A percentile compares a stretch with the other conserved stretches of the same genome.
Evolutionary conservation across 768 basidiomycete genomes (phyloP).

Genomic region (Gloeophyllum trabeum): DNA sequence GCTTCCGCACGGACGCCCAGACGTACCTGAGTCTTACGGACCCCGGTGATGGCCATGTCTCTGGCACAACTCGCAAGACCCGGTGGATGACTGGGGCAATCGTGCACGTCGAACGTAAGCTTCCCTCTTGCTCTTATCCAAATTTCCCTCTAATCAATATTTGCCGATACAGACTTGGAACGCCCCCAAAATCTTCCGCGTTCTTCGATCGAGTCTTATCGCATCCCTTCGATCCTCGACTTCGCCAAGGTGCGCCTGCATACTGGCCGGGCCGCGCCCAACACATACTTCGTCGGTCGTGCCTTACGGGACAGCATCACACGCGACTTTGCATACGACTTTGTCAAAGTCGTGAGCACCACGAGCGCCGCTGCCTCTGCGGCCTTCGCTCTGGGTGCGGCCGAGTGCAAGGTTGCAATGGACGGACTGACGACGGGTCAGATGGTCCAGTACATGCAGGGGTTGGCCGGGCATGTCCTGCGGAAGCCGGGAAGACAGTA

Average conservation of each 20-base stretch:
- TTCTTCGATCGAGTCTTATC: conserved; percentile 2
- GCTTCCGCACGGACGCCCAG: too few species aligned
- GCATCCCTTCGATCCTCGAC: conserved; percentile 1
- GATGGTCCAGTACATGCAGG: conserved; percentile 3
- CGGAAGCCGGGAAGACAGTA: conserved; percentile 1
- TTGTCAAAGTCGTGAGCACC: neutral
- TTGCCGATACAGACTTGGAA: too few species aligned
- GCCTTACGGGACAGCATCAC: neutral
- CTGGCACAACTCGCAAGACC: too few species aligned
- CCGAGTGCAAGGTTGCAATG: conserved; percentile 3
- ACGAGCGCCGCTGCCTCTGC: neutral
- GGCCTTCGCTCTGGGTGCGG: conserved; percentile 1
- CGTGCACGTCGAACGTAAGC: too few species aligned
- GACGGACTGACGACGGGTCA: conserved; percentile 1
- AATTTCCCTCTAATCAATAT: too few species aligned
- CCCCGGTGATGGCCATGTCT: too few species aligned
- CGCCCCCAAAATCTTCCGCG: too few species aligned
- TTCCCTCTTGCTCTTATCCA: too few species aligned
- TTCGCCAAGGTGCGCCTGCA: conserved; percentile 2
- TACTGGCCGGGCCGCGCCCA: neutral
- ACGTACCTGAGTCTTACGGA: too few species aligned
- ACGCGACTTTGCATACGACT: conserved; percentile 1
- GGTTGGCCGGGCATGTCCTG: neutral
- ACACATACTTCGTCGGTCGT: conserved; percentile 2
- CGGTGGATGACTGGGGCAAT: too few species aligned